These are phyloP conservation scores for Penicillium ochrochloron DNA, from an alignment of 495 filamentous ascomycete genomes.

Conservation along the genomic window DNA sequence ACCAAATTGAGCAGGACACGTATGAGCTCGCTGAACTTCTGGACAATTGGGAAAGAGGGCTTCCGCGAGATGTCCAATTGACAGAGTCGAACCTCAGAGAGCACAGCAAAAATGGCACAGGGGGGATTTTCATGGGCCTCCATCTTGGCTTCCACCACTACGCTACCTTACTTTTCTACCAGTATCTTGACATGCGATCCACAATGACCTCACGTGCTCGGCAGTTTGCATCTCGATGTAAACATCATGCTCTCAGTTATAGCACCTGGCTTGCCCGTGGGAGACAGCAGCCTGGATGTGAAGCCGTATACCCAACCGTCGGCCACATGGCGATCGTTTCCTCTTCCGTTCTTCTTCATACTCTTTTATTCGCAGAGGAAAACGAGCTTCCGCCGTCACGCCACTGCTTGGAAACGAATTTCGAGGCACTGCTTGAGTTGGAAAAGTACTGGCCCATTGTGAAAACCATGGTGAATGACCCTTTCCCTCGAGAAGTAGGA, in stretches of 20 bases:
- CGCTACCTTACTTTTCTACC: not conserved
- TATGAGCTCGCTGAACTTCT: not conserved
- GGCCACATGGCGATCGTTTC: not conserved
- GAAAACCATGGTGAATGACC: not conserved
- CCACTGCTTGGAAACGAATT: not conserved
- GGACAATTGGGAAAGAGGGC: not conserved
- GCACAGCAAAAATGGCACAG: not conserved
- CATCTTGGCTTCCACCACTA: conserved; percentile 1
- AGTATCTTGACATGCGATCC: not conserved
- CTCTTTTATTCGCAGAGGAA: not conserved
- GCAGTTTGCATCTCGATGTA: not conserved
- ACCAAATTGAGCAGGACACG: not conserved
- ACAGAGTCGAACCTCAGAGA: not conserved
- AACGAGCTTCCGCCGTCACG: not conserved
- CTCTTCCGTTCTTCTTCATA: not conserved
- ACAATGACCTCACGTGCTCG: not conserved
- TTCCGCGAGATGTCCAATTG: not conserved
- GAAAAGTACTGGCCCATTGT: not conserved
- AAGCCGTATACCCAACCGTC: not conserved
- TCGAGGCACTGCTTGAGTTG: conserved; percentile 1
- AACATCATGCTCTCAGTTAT: not conserved
- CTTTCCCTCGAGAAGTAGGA: no score
- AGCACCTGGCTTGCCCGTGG: not conserved
- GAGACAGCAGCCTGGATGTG: not conserved
- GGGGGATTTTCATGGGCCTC: not conserved